Base-by-base conservation (phyloP, 2,329 filamentous ascomycete species). In the Dactylellina drechsleri region DNA sequence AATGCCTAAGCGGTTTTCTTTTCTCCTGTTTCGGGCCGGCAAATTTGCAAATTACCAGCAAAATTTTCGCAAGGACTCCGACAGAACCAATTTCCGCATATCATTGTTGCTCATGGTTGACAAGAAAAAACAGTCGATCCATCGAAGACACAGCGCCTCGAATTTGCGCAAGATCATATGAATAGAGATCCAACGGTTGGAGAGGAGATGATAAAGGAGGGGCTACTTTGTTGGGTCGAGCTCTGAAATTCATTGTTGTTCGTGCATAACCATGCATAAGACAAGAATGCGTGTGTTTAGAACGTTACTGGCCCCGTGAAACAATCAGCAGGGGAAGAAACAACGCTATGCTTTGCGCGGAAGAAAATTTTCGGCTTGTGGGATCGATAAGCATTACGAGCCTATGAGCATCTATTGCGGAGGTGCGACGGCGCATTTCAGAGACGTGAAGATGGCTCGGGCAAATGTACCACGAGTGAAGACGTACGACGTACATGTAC, bases 201-300 rank as follows among this genome's bases (percentile, higher is more conserved):
- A 40, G 52, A 41, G 26, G 52, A 43, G 52, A 43, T 15, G 18
- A 49, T 18, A 20, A 67, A 28, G 10, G 70, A 74, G 70, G 70
- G 70, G 62, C 41, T 61, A 20, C 43, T 57, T 53, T 36, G 57
- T 52, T 40, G 70, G 53, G 62, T 66, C 52, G 70, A 74, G 70
- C 70, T 74, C 70, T 66, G 40, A 56, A 26, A 67, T 15, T 50
- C 56, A 62, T 58, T 50, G 62, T 16, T 74, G 70, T 67, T 74
- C 70, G 67, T 74, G 70, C 70, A 74, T 74, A 62, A 40, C 57
- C 57, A 67, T 74, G 68, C 68, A 73, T 73, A 73, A 73, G 49
- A 62, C 57, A 61, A 74, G 62, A 74, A 74, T 74, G 61, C 64
- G 43, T 23, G 28, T 53, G 31, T 36, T 64, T 56, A 57, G 66